Base-by-base conservation (phyloP, 2,329 filamentous ascomycete genomes). In the Pyrenochaeta sp. region DNA sequence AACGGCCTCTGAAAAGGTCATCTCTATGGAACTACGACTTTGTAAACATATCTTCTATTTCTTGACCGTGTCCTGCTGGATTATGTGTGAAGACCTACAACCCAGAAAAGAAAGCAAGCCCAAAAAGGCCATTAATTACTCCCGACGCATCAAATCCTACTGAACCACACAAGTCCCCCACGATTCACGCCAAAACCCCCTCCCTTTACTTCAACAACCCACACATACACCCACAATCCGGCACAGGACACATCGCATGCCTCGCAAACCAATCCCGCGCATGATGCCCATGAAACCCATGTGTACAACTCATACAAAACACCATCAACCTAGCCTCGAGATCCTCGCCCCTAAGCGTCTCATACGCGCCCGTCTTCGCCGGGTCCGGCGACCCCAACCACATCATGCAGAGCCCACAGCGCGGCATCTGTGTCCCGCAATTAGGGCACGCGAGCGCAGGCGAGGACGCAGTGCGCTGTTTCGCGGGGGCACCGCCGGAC, bases 231-330 rank as follows among this genome's bases (percentile, higher is more conserved):
- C 72, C 67, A 60, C 81, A 83, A 53, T 79, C 78, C 40, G 78
- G 77, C 47, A 81, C 79, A 2, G 81, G 78, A 70, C 81, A 83
- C 53, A 76, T 75, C 24, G 69, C 68, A 66, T 81, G 78, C 54
- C 74, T 74, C 15, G 63, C 67, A 65, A 86, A 87, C 84, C 84
- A 87, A 48, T 79, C 76, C 53, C 76, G 70, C 8, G 84, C 83
- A 73, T 86, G 83, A 64, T 83, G 73, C 3, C 80, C 82, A 71
- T 87, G 84, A 54, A 81, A 84, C 1, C 82, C 83, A 71, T 87
- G 84, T 53, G 80, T 81, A 61, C 84, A 87, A 46, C 74, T 78
- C 54, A 82, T 80, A 58, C 84, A 87, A 58, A 86, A 83, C 4
- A 80, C 79, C 51, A 84, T 74, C 55, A 84, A 78, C 39, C 77